Evolutionary conservation across 345 rosid species (phyloP).

Genomic region (Gossypium turneri): DNA sequence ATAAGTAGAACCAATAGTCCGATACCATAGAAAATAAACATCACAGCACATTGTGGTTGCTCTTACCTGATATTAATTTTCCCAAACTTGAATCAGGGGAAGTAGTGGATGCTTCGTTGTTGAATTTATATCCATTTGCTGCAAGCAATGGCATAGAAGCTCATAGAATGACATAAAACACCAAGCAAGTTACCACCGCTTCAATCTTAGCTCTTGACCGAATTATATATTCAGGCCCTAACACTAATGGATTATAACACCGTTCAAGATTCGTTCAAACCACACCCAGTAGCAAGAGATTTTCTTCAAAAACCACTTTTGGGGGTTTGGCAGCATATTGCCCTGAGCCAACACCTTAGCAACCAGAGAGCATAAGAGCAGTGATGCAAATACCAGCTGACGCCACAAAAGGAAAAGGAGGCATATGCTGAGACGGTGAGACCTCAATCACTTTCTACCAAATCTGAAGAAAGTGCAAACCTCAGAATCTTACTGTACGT

Average conservation of each 20-base stretch:
- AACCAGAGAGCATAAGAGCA: background rate
- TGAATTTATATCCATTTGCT: background rate
- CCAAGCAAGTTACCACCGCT: background rate
- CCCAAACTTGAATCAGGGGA: background rate
- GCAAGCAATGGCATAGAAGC: background rate
- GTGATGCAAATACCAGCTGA: background rate
- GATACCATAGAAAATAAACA: too few relatives aligned
- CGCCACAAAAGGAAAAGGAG: background rate
- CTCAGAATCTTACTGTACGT: background rate
- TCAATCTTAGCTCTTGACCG: background rate
- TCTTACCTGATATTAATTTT: background rate
- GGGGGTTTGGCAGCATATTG: background rate
- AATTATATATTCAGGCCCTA: background rate
- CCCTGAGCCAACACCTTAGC: background rate
- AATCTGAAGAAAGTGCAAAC: background rate
- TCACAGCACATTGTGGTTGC: too few relatives aligned
- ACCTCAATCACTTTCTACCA: background rate
- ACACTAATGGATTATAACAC: background rate
- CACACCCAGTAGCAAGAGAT: background rate
- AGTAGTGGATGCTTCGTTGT: background rate
- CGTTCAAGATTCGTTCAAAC: background rate
- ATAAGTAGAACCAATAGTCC: background rate
- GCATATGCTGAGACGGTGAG: background rate
- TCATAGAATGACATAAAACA: background rate
- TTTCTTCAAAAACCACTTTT: background rate